Evolutionary conservation across 306 rosid species (phyloP).

Genomic region (Senna tora): DNA sequence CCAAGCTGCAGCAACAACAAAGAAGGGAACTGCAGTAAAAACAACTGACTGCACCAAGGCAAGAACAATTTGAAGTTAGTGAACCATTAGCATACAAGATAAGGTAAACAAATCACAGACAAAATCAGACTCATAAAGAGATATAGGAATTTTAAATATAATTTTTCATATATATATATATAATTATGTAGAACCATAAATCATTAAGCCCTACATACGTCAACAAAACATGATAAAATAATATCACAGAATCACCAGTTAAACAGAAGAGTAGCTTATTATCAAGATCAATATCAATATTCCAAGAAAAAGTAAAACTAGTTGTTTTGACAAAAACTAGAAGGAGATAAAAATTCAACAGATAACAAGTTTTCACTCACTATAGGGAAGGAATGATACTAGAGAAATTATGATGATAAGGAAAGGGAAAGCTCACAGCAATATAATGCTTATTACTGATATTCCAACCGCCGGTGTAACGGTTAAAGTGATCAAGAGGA

Average conservation of each 20-base stretch:
- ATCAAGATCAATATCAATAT: background rate
- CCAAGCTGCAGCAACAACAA: constrained; percentile 67
- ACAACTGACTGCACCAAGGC: constrained; percentile 71
- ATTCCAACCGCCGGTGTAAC: constrained; percentile 90
- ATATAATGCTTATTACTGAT: constrained; percentile 71
- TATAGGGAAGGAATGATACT: background rate
- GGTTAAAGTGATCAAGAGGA: constrained; percentile 57
- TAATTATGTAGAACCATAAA: no score
- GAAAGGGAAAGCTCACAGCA: constrained; percentile 56
- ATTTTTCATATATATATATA: background rate
- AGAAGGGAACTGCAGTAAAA: constrained; percentile 83
- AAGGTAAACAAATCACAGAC: background rate
- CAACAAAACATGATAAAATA: background rate
- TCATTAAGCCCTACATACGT: background rate
- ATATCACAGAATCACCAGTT: background rate
- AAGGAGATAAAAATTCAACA: background rate
- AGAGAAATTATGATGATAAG: background rate
- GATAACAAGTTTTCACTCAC: background rate
- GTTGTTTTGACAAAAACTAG: background rate
- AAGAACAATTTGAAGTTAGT: constrained; percentile 33
- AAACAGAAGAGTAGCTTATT: background rate
- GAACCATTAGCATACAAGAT: constrained; percentile 8
- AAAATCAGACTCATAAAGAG: background rate
- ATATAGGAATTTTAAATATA: background rate
- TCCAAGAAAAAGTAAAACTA: background rate